Evolutionary conservation across 345 rosid genomes (phyloP).

Genomic region (Nephelium lappaceum): DNA sequence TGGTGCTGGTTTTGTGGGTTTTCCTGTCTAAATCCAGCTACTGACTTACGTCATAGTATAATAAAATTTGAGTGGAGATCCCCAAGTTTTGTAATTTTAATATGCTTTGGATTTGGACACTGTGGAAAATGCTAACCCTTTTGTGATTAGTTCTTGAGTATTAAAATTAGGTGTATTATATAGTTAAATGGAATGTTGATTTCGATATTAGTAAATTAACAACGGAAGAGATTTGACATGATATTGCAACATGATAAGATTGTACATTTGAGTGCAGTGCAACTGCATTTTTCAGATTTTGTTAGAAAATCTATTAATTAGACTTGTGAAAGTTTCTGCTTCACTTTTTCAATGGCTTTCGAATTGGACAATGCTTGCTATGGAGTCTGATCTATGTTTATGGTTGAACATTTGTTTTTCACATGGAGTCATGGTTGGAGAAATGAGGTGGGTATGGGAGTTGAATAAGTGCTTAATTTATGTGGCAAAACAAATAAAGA

Average conservation of each 20-base stretch:
- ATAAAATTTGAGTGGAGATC: constrained; percentile 15
- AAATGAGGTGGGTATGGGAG: no score
- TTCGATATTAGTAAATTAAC: background rate
- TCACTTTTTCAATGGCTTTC: background rate
- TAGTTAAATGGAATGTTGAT: background rate
- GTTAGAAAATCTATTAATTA: background rate
- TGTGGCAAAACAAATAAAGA: constrained; percentile 21
- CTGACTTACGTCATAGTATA: background rate
- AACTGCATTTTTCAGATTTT: background rate
- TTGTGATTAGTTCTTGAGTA: background rate
- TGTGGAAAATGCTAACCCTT: background rate
- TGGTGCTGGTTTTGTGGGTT: constrained; percentile 14
- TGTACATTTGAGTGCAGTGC: background rate
- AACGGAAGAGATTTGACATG: background rate
- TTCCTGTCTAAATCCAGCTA: background rate
- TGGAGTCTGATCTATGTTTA: background rate
- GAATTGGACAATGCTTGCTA: background rate
- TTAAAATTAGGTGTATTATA: background rate
- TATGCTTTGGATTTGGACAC: constrained; percentile 4
- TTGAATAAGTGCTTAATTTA: no score
- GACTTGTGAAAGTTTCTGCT: background rate
- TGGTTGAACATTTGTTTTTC: no score
- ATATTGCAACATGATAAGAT: background rate
- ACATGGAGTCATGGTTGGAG: no score
- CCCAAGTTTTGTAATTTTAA: constrained; percentile 16